phyloP scores from a whole-genome alignment of 2,329 filamentous ascomycete species.

The Colletotrichum limetticola region DNA sequence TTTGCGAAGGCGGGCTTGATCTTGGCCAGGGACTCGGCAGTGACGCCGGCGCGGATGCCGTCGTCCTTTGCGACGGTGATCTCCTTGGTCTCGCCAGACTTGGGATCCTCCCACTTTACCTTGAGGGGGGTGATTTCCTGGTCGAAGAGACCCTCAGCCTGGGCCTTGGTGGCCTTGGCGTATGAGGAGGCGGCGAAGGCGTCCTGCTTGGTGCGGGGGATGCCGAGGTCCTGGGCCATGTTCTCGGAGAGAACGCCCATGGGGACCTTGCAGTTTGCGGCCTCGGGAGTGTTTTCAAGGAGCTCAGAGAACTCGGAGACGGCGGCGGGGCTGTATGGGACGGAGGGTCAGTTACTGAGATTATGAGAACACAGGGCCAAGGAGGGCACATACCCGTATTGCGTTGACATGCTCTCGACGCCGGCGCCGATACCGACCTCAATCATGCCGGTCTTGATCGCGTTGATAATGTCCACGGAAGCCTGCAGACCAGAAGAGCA shows the following conservation, averaged over 20 bases:
- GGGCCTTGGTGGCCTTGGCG: slow-evolving; percentile 87
- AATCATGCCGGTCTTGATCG: slow-evolving; percentile 91
- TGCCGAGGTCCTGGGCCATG: slow-evolving; percentile 88
- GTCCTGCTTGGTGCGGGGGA: slow-evolving; percentile 82
- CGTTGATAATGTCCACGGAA: slow-evolving; percentile 93
- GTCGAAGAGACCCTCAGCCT: slow-evolving; percentile 89
- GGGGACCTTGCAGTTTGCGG: slow-evolving; percentile 96
- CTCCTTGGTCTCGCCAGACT: slow-evolving; percentile 85
- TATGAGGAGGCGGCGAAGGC: slow-evolving; percentile 94
- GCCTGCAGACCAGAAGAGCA: slow-evolving; percentile 95
- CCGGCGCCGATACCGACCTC: slow-evolving; percentile 94
- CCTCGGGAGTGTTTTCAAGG: slow-evolving; percentile 82
- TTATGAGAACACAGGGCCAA: background rate
- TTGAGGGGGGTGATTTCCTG: slow-evolving; percentile 90
- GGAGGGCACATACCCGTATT: slow-evolving; percentile 78
- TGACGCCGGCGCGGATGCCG: slow-evolving; percentile 86
- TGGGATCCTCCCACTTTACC: slow-evolving; percentile 90
- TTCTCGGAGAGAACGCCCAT: slow-evolving; percentile 95
- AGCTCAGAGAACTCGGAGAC: slow-evolving; percentile 94
- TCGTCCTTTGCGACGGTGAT: slow-evolving; percentile 89
- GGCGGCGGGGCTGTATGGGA: slow-evolving; percentile 72
- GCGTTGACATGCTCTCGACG: slow-evolving; percentile 93
- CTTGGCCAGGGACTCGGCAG: slow-evolving; percentile 88
- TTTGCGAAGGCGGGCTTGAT: slow-evolving; percentile 91
- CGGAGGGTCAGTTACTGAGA: slow-evolving; percentile 1